Conservation (phyloP, 148 eudicot genomes). For the Heliosperma pusillum region DNA sequence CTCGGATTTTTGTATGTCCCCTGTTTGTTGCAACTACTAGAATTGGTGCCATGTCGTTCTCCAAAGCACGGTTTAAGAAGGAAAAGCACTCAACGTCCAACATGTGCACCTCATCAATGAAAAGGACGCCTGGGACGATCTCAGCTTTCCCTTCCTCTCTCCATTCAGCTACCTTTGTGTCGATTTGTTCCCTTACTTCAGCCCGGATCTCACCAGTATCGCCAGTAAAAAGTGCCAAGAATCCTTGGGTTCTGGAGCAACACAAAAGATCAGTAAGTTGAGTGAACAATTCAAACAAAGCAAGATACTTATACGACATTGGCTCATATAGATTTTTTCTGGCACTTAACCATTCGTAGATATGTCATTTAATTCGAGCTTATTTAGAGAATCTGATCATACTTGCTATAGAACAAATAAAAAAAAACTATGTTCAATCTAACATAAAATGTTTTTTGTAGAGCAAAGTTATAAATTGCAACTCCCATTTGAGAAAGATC, state of each 20-base stretch:
- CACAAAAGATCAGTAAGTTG: not conserved
- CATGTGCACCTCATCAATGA: slow-evolving; percentile 99
- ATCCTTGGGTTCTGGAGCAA: slow-evolving; percentile 77
- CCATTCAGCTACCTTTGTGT: slow-evolving; percentile 95
- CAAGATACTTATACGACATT: not conserved
- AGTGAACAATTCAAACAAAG: not conserved
- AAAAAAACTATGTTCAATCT: too few species aligned
- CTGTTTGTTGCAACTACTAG: slow-evolving; percentile 91
- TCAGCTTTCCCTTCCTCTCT: slow-evolving; percentile 98
- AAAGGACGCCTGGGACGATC: slow-evolving; percentile 89
- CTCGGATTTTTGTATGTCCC: slow-evolving; percentile 83
- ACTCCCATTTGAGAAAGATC: not conserved
- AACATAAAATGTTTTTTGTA: too few species aligned
- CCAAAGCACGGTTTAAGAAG: slow-evolving; percentile 87
- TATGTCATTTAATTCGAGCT: not conserved
- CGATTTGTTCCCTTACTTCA: slow-evolving; percentile 94
- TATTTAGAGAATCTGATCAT: not conserved
- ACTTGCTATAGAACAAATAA: not conserved
- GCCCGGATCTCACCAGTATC: slow-evolving; percentile 93
- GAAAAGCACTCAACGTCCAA: slow-evolving; percentile 94
- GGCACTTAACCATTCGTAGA: not conserved
- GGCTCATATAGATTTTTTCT: not conserved
- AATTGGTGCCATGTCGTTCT: slow-evolving; percentile 96
- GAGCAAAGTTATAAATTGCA: not conserved
- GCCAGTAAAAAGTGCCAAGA: slow-evolving; percentile 90